Evolutionary conservation across 805 yeast species (phyloP), one percentile per base, ranked within the genome.

Genomic region (Hanseniaspora vineae): DNA sequence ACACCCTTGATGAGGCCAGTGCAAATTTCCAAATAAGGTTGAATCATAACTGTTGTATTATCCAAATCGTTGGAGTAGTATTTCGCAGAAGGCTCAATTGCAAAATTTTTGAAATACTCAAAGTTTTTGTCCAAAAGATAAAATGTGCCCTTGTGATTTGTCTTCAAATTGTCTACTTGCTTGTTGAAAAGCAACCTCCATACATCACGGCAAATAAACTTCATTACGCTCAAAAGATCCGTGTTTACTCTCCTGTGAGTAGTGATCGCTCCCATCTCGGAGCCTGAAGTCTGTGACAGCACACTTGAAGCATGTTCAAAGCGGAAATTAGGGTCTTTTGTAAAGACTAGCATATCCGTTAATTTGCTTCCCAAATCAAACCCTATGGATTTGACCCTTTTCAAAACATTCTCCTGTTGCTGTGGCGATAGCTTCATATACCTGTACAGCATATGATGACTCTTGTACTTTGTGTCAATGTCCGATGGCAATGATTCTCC

Each of bases 121-220:
- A 33, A 33, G 20, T 61, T 57, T 42, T 56, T 56, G 44, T 64
- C 68, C 39, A 60, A 56, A 10, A 64, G 47, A 50, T 61, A 64
- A 49, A 66, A 66, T 2, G 67, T 57, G 20, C 73, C 84, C 37
- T 94, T 67, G 61, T 92, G 97, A 60, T 92, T 92, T 1, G 98
- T 92, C 51, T 95, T 76, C 50, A 92, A 70, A 55, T 87, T 88
- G 61, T 89, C 97, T 70, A 92, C 85, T 61, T 84, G 96, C 64
- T 88, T 90, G 37, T 80, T 77, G 65, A 78, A 87, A 31, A 90
- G 60, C 46, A 74, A 66, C 55, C 76, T 79, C 97, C 97, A 92
- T 31, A 89, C 82, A 55, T 89, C 97, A 43, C 95, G 75, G 61
- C 97, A 89, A 5, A 92, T 76, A 61, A 86, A 88, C 65, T 90